Evolutionary conservation across 139 green algal genomes (phyloP).

Genomic region (Chlorella ohadii): DNA sequence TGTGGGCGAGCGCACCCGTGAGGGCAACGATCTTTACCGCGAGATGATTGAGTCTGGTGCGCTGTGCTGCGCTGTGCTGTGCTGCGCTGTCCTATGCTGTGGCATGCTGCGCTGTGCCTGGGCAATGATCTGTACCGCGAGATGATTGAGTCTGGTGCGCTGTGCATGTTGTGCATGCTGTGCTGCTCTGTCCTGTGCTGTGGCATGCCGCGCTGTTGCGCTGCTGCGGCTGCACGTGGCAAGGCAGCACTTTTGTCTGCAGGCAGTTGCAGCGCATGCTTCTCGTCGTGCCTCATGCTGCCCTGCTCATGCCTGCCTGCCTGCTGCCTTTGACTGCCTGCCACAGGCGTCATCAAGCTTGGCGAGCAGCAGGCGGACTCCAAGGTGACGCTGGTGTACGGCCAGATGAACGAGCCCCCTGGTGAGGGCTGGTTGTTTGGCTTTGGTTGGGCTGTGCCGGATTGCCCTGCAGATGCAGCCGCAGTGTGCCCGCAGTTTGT

Average conservation of each 20-base stretch:
- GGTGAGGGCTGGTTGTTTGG: background rate
- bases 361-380: conserved; percentile 89
- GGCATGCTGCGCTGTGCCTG: background rate
- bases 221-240: too few relatives aligned
- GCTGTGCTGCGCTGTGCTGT: background rate
- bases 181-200: background rate
- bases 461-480: too few relatives aligned
- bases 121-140: conserved; percentile 99
- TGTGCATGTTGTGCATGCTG: background rate
- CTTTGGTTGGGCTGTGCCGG: too few relatives aligned
- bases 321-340: too few relatives aligned
- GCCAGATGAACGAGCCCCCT: conserved; percentile 99
- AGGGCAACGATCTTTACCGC: conserved; percentile 99
- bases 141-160: conserved; percentile 98
- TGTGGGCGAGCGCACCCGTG: conserved; percentile 98
- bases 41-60: conserved; percentile 99
- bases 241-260: too few relatives aligned
- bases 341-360: conserved; percentile 93
- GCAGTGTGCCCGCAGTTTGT: too few relatives aligned
- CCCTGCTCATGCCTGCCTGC: too few relatives aligned
- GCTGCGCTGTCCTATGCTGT: background rate
- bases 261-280: too few relatives aligned
- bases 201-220: background rate
- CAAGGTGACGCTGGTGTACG: conserved; percentile 99
- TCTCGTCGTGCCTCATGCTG: too few relatives aligned